These are phyloP conservation scores for Aschersonia sp. DNA, from an alignment of 2,329 filamentous ascomycete genomes.

Conservation along the genomic window DNA sequence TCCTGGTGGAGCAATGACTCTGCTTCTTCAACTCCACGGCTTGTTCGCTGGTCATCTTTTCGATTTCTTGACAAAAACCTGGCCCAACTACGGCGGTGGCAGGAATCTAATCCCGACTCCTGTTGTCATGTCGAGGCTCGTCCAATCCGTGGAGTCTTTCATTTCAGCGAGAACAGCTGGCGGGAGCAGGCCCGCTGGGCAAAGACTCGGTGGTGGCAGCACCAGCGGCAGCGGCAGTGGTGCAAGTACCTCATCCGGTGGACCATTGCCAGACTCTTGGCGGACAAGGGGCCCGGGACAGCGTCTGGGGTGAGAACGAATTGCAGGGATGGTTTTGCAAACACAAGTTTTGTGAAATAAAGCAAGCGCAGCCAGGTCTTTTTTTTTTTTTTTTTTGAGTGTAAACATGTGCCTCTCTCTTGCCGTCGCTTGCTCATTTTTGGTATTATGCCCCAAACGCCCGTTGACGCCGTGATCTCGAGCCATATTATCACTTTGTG, in stretches of 20 bases:
- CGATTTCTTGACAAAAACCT: conserved; percentile 78
- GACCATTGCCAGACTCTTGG: conserved; percentile 50
- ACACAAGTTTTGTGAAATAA: not conserved
- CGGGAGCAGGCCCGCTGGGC: conserved; percentile 23
- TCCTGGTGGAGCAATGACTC: conserved; percentile 33
- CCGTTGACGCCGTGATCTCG: too few species aligned
- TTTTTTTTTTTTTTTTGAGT: too few species aligned
- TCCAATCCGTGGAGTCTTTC: conserved; percentile 26
- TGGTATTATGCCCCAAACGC: too few species aligned
- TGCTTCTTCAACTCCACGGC: conserved; percentile 57
- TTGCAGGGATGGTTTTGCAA: too few species aligned
- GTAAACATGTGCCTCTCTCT: too few species aligned
- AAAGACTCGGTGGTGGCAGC: conserved; percentile 15
- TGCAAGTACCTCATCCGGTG: conserved; percentile 24
- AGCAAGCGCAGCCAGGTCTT: not conserved
- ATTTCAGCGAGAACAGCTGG: conserved; percentile 31
- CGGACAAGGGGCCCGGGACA: conserved; percentile 45
- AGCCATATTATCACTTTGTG: too few species aligned
- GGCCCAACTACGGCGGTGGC: conserved; percentile 79
- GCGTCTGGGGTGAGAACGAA: conserved; percentile 36
- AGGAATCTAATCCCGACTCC: conserved; percentile 65
- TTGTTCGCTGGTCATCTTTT: conserved; percentile 77
- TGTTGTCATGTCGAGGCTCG: conserved; percentile 50
- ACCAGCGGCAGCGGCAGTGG: not conserved
- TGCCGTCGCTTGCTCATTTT: too few species aligned